Base-by-base conservation (phyloP, 176 grass and related monocot genomes). In the Musa acuminata region DNA sequence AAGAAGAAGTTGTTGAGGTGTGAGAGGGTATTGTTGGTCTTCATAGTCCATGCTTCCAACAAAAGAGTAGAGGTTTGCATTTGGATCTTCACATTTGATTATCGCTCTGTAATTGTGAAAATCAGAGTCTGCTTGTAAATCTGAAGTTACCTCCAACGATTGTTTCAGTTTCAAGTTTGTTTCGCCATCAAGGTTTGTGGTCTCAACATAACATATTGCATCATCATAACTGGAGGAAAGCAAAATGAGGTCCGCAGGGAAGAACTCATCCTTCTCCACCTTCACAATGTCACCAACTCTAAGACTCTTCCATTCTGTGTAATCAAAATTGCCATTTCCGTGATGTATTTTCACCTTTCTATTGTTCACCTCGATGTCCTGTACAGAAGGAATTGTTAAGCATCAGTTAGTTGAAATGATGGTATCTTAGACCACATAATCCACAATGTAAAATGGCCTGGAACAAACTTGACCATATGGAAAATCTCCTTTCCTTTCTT, bases 121-220 rank as follows among this genome's bases (percentile, higher is more conserved):
- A 35, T 75, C 74, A 0, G 49, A 62, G 11, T 91, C 90, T 13
- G 84, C 82, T 49, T 83, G 82, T 5, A 90, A 52, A 49, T 1
- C 16, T 23, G 90, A 88, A 13, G 94, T 93, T 4, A 29, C 35
- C 2, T 93, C 72, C 0, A 93, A 72, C 5, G 94, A 77, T 48
- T 97, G 94, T 80, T 93, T 97, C 14, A 92, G 79, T 85, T 97
- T 97, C 74, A 97, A 87, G 74, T 97, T 97, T 58, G 94, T 97
- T 79, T 97, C 94, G 1, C 94, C 94, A 50, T 97, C 94, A 20
- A 97, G 87, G 79, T 97, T 97, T 90, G 91, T 97, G 0, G 94
- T 97, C 85, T 97, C 94, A 1, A 97, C 94, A 57, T 97, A 97
- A 82, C 90, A 97, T 58, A 93, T 78, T 29, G 84, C 85, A 62